Percentiles rank a stretch among this genome's conserved stretches.
Conservation (phyloP, 176 grass and related monocot genomes). For the Triticum monococcum region DNA sequence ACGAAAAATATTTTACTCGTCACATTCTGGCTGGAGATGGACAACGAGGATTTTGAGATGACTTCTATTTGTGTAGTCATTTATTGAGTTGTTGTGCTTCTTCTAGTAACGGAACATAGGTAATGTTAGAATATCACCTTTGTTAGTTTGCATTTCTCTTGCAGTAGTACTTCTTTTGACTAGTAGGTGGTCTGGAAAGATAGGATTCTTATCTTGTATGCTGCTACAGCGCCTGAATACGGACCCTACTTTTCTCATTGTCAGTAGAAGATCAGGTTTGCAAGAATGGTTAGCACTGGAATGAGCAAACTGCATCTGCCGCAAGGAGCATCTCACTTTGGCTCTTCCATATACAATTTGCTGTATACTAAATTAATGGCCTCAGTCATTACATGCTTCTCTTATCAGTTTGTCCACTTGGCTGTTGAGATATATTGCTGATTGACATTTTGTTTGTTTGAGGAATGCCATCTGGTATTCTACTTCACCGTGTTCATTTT, state of each 20-base stretch:
- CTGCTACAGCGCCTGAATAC: not conserved
- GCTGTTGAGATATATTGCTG: constrained; percentile 3
- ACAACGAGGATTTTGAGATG: not conserved
- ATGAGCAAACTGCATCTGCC: not conserved
- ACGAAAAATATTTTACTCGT: not conserved
- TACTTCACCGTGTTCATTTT: not conserved
- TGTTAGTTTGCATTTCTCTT: constrained; percentile 9
- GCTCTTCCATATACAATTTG: not conserved
- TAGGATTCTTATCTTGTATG: not conserved
- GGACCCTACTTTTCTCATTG: constrained; percentile 11
- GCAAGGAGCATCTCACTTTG: not conserved
- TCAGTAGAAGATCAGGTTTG: not conserved
- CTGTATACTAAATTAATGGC: not conserved
- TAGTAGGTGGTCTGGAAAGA: not conserved
- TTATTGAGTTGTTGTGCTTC: not conserved
- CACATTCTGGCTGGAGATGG: constrained; percentile 1
- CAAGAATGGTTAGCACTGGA: not conserved
- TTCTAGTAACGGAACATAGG: constrained; percentile 1
- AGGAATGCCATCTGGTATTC: not conserved
- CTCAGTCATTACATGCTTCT: constrained; percentile 1
- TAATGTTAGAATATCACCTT: not conserved
- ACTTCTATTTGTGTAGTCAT: not conserved
- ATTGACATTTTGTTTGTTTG: constrained; percentile 10
- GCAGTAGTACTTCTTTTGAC: not conserved
- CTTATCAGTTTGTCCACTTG: not conserved